Evolutionary conservation across 164 flowering plant genomes (phyloP), one percentile per base, ranked within the genome.

Genomic region (Nelumbo lutea): DNA sequence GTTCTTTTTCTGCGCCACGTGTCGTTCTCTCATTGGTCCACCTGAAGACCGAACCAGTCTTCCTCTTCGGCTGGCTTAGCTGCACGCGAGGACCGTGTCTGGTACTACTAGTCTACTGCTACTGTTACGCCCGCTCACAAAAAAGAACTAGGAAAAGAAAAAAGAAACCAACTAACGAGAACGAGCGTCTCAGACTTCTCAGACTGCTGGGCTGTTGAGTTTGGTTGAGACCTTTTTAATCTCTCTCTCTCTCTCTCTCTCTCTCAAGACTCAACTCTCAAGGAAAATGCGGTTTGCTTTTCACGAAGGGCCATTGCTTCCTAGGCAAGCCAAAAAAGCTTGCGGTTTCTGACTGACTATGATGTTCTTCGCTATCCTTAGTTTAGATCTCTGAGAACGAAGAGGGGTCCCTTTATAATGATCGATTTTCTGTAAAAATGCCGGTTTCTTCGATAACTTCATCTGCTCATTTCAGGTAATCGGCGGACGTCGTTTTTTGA

Each of bases 241-340:
- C 11, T 15, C 53, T 53, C 52, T 59, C 43, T 27, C 27, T 27
- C 27, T 27, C 27, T 27, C 53, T 57, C 15, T 68, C 44, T 69
- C 62, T 65, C 41, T 71, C 62, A 27, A 27, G 27, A 27, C 27
- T 27, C 27, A 27, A 27, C 27, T 27, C 27, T 59, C 64, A 61
- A 51, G 56, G 75, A 67, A 81, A 83, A 81, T 79, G 79, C 73
- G 57, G 72, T 71, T 72, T 51, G 58, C 77, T 73, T 77, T 79
- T 73, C 79, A 70, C 11, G 61, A 59, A 53, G 65, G 70, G 72
- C 80, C 83, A 83, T 87, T 84, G 69, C 89, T 85, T 85, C 82
- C 77, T 84, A 87, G 85, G 80, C 83, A 87, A 79, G 86, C 74
- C 57, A 73, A 3, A 61, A 70, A 66, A 64, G 15, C 64, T 14